Evolutionary conservation across 192 early-diverging fungal species (phyloP).

Genomic region (Umbelopsis ramanniana): DNA sequence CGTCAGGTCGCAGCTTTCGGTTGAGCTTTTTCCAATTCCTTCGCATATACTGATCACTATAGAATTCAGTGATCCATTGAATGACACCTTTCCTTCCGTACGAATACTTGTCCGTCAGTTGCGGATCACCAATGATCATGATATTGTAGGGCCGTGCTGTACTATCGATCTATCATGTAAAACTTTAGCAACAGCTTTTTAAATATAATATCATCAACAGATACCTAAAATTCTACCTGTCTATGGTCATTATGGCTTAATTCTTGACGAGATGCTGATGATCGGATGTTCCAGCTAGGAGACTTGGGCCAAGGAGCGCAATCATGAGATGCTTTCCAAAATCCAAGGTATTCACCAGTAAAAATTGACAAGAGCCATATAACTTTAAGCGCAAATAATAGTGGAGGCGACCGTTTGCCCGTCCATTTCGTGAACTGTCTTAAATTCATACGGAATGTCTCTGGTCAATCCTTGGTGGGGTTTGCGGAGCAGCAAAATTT

Average conservation of each 20-base stretch:
- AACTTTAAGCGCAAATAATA: constrained; percentile 14
- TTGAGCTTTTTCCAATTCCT: constrained; percentile 70
- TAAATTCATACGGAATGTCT: neutral
- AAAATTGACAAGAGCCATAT: constrained; percentile 26
- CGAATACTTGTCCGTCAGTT: constrained; percentile 90
- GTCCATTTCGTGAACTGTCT: constrained; percentile 14
- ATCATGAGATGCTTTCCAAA: constrained; percentile 15
- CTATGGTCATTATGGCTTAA: neutral
- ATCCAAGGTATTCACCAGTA: constrained; percentile 20
- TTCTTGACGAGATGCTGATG: neutral
- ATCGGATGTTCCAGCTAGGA: neutral
- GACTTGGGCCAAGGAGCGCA: constrained; percentile 14
- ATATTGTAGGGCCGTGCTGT: constrained; percentile 37
- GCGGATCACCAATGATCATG: constrained; percentile 88
- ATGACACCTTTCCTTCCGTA: constrained; percentile 73
- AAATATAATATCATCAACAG: neutral
- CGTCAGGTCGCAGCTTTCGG: constrained; percentile 57
- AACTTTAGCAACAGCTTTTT: neutral
- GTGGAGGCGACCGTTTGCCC: neutral
- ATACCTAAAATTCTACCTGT: neutral
- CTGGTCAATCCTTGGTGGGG: neutral
- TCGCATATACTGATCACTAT: constrained; percentile 85
- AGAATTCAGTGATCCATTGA: constrained; percentile 70
- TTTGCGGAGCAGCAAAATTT: no score
- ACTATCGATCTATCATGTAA: neutral